Conservation (phyloP, 169 alveolate species). For the Plasmodium vivax region DNA sequence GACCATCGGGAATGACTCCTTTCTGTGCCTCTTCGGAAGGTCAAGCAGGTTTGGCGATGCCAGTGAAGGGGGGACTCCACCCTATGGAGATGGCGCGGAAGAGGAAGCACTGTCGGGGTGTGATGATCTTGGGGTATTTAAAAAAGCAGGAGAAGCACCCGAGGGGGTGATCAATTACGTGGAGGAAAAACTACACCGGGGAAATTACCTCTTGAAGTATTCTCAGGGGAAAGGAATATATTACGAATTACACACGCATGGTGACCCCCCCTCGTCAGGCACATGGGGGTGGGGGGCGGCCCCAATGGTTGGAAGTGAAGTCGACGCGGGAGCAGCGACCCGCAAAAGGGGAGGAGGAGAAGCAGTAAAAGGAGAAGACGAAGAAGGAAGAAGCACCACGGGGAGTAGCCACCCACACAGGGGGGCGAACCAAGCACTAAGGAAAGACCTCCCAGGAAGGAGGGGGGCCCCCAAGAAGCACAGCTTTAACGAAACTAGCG, state of each 20-base stretch:
- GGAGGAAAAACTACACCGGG: constrained; percentile 26
- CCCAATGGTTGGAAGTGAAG: background rate
- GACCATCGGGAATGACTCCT: constrained; percentile 68
- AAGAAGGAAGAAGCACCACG: background rate
- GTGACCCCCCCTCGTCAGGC: background rate
- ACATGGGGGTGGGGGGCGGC: background rate
- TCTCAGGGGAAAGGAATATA: constrained; percentile 5
- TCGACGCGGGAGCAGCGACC: background rate
- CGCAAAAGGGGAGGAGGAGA: background rate
- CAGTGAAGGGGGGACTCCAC: background rate
- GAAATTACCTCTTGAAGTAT: constrained; percentile 28
- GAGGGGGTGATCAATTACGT: constrained; percentile 3
- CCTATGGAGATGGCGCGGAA: background rate
- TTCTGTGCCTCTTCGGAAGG: constrained; percentile 33
- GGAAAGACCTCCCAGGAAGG: background rate
- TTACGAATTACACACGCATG: background rate
- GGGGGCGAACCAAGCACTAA: background rate
- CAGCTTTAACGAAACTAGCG: background rate
- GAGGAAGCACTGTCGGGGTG: background rate
- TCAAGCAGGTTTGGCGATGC: background rate
- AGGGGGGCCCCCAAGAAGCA: background rate
- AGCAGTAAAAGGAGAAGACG: background rate
- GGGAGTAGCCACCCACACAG: no score
- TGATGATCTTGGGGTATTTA: background rate
- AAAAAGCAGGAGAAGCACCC: background rate